Base-by-base conservation (phyloP, 2,329 filamentous ascomycete species). In the Lachnellula arida region DNA sequence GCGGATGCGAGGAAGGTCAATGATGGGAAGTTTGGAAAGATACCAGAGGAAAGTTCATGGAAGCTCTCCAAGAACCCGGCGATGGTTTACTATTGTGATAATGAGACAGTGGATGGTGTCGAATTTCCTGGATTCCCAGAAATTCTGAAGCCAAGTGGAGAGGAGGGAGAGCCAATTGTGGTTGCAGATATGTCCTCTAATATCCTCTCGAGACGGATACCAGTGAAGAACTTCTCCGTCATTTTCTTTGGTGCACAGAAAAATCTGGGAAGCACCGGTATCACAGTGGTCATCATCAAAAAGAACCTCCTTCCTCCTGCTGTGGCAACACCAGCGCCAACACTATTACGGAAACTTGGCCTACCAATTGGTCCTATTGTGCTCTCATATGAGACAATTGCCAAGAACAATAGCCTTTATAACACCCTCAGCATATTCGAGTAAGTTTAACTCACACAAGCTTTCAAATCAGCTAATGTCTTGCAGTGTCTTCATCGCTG, bases 181-280 rank as follows among this genome's bases (percentile, higher is more conserved):
- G 87, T 96, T 5, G 91, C 89, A 19, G 93, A 97, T 72, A 96
- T 97, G 89, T 88, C 83, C 47, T 96, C 90, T 57, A 97, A 97
- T 73, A 96, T 97, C 69, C 84, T 97, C 51, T 91, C 89, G 47
- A 79, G 91, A 44, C 81, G 80, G 60, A 81, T 97, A 23, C 86
- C 92, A 35, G 81, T 95, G 48, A 78, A 77, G 63, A 92, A 94
- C 69, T 96, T 87, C 73, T 87, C 86, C 1, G 77, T 87, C 63
- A 88, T 97, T 69, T 97, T 97, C 75, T 95, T 91, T 60, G 91
- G 92, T 47, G 91, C 92, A 0, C 93, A 97, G 71, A 97, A 97
- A 82, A 97, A 97, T 74, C 80, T 97, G 11, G 93, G 92, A 28
- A 84, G 82, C 3, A 86, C 93, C 1, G 93, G 93, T 57, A 82